Conservation (phyloP, 2,329 filamentous ascomycete species). For the Alternaria arbusti region DNA sequence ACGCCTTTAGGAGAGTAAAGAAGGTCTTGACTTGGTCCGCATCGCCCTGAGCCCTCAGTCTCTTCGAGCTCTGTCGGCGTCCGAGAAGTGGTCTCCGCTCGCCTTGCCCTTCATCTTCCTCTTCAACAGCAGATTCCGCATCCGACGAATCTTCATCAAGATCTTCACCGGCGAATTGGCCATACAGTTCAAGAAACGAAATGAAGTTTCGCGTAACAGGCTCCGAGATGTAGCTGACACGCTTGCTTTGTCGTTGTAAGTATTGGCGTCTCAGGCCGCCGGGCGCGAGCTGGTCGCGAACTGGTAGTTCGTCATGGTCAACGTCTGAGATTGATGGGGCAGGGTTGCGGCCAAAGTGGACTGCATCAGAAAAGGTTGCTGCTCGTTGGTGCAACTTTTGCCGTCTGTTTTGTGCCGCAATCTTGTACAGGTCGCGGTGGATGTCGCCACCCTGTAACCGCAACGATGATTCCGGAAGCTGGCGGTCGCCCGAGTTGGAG, state of each 20-base stretch:
- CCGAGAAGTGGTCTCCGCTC: slow-evolving; percentile 69
- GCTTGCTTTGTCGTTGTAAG: slow-evolving; percentile 51
- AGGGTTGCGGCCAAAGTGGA: slow-evolving; percentile 26
- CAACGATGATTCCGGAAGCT: slow-evolving; percentile 67
- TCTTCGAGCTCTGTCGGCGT: slow-evolving; percentile 59
- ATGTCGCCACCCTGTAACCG: slow-evolving; percentile 78
- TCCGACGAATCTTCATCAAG: slow-evolving; percentile 57
- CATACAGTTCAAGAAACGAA: slow-evolving; percentile 77
- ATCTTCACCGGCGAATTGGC: slow-evolving; percentile 78
- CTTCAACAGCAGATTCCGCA: slow-evolving; percentile 63
- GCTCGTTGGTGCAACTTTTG: slow-evolving; percentile 61
- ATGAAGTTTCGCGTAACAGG: slow-evolving; percentile 74
- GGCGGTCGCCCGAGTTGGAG: slow-evolving; percentile 26
- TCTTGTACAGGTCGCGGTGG: slow-evolving; percentile 78
- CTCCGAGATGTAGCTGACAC: slow-evolving; percentile 53
- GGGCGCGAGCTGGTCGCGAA: slow-evolving; percentile 56
- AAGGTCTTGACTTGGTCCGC: slow-evolving; percentile 75
- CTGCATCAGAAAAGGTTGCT: slow-evolving; percentile 69
- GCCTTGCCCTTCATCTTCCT: slow-evolving; percentile 54
- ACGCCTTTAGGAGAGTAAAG: slow-evolving; percentile 79
- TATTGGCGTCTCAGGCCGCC: slow-evolving; percentile 63
- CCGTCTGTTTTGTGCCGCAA: slow-evolving; percentile 64
- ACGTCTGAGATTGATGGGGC: slow-evolving; percentile 29
- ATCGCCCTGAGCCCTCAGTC: slow-evolving; percentile 61
- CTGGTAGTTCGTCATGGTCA: slow-evolving; percentile 47